Conservation (phyloP, 2,329 filamentous ascomycete genomes). For the Emydomyces testavorans region DNA sequence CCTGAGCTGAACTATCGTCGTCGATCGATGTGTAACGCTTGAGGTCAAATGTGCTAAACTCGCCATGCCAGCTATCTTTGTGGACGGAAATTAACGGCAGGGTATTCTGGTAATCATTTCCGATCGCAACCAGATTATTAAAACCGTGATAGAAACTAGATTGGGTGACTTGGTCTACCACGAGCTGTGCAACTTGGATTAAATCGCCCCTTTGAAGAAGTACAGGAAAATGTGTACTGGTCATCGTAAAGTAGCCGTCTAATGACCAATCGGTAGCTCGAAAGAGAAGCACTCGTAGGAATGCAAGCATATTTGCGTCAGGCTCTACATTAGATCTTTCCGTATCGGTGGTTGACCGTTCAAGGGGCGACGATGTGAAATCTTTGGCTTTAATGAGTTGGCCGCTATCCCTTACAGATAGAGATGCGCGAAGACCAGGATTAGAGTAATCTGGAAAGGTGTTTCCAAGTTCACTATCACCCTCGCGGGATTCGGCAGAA, state of each 20-base stretch:
- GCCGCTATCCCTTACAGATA: constrained; percentile 24
- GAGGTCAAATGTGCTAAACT: constrained; percentile 24
- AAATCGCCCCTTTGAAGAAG: constrained; percentile 28
- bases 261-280: constrained; percentile 32
- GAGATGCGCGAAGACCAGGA: constrained; percentile 16
- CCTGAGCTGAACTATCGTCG: constrained; percentile 14
- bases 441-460: constrained; percentile 16
- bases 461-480: constrained; percentile 16
- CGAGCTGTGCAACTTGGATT: constrained; percentile 31
- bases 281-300: constrained; percentile 24
- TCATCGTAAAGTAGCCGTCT: constrained; percentile 30
- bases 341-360: neutral
- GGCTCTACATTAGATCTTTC: neutral
- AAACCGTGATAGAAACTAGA: constrained; percentile 32
- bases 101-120: neutral
- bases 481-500: constrained; percentile 20
- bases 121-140: constrained; percentile 17
- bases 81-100: neutral
- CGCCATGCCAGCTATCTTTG: neutral
- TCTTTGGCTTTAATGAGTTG: constrained; percentile 1
- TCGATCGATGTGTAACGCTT: constrained; percentile 27
- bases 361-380: constrained; percentile 1
- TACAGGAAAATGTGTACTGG: constrained; percentile 25
- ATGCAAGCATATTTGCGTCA: neutral
- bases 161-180: constrained; percentile 36